Evolutionary conservation across 305 asterid genomes (phyloP).

Genomic region (Solanum hybrid): DNA sequence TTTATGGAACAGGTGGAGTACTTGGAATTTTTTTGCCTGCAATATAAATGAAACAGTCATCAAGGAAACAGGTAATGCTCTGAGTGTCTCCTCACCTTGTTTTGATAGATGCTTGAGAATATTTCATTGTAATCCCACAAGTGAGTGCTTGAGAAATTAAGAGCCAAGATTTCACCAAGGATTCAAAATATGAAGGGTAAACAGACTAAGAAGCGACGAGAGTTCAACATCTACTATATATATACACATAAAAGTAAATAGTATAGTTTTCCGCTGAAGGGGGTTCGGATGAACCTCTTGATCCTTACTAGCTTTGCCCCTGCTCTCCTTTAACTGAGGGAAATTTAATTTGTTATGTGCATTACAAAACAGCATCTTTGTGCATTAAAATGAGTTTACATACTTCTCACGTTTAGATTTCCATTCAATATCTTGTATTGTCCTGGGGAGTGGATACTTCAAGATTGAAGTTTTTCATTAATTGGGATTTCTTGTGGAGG

Average conservation of each 20-base stretch:
- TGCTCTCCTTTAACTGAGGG: not conserved
- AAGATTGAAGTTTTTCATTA: not conserved
- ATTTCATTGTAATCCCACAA: not conserved
- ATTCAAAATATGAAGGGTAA: no score
- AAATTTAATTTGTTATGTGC: not conserved
- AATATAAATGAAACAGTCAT: slow-evolving; percentile 65
- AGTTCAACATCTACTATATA: no score
- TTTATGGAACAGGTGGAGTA: slow-evolving; percentile 55
- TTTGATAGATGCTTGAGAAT: not conserved
- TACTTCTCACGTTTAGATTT: not conserved
- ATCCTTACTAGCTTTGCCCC: no score
- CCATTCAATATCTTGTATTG: not conserved
- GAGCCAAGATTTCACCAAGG: no score
- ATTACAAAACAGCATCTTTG: not conserved
- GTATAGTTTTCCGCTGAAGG: no score
- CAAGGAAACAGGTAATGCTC: slow-evolving; percentile 68
- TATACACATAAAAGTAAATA: no score
- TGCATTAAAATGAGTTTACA: not conserved
- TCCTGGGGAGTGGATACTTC: not conserved
- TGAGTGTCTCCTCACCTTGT: not conserved
- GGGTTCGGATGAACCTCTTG: no score
- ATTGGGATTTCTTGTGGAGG: not conserved
- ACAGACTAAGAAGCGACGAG: no score
- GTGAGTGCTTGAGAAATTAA: not conserved
- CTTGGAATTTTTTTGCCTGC: slow-evolving; percentile 85